These are phyloP conservation scores for Sporothrix pseudoabietina DNA, from an alignment of 2,329 filamentous ascomycete genomes.

Conservation along the genomic window DNA sequence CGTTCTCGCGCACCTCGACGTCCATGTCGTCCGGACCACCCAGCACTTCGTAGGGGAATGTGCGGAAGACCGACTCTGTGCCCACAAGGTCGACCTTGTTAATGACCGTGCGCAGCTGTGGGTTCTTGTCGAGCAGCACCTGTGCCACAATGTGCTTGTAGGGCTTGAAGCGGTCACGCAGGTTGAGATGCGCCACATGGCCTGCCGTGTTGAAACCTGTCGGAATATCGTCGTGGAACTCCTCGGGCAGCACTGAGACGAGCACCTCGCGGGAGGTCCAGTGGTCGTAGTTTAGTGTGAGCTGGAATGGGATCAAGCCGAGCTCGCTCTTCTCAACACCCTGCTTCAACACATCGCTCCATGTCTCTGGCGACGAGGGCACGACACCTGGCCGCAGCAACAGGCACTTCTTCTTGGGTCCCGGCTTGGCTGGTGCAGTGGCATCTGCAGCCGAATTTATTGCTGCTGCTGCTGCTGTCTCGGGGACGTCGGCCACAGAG, in stretches of 20 bases:
- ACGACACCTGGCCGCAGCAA: constrained; percentile 61
- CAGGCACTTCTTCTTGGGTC: constrained; percentile 55
- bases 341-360: constrained; percentile 70
- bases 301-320: constrained; percentile 73
- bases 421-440: constrained; percentile 44
- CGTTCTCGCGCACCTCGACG: constrained; percentile 78
- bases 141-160: constrained; percentile 86
- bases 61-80: constrained; percentile 80
- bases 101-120: constrained; percentile 80
- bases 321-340: constrained; percentile 70
- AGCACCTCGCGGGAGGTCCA: constrained; percentile 93
- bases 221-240: constrained; percentile 77
- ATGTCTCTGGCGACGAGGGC: constrained; percentile 66
- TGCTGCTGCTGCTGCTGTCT: constrained; percentile 45
- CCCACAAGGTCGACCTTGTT: constrained; percentile 94
- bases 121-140: constrained; percentile 88
- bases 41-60: constrained; percentile 89
- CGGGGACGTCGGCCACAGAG: constrained; percentile 65
- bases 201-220: constrained; percentile 86
- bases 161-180: constrained; percentile 77
- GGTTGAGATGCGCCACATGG: constrained; percentile 90
- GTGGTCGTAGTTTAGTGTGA: constrained; percentile 78
- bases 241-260: constrained; percentile 75
- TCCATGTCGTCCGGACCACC: constrained; percentile 79
- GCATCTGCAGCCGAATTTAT: constrained; percentile 34